Conservation (phyloP, 2,329 filamentous ascomycete species). For the Aspergillus fischeri region DNA sequence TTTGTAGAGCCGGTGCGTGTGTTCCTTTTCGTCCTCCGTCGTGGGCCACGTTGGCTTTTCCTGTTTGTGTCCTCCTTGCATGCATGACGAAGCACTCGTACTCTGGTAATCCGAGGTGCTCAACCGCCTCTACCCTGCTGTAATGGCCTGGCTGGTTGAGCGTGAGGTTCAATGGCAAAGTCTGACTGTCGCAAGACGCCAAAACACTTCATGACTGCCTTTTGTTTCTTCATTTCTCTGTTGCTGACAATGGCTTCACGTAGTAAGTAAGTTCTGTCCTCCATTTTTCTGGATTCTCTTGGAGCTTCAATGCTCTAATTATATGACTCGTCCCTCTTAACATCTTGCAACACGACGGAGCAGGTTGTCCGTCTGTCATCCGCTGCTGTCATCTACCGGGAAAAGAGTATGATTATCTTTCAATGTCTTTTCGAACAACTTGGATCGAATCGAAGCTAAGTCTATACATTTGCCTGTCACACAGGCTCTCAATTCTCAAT, state of each 20-base stretch:
- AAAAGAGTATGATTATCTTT: not conserved
- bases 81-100: conserved; percentile 38
- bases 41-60: conserved; percentile 1
- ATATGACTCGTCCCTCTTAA: no score
- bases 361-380: not conserved
- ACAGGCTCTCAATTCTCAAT: not conserved
- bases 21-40: not conserved
- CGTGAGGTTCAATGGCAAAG: conserved; percentile 43
- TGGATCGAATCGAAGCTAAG: not conserved
- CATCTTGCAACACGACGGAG: no score
- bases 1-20: conserved; percentile 1
- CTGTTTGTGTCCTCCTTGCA: not conserved
- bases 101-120: conserved; percentile 45
- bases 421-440: not conserved
- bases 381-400: not conserved
- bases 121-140: conserved; percentile 32
- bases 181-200: conserved; percentile 29
- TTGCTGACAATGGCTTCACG: not conserved
- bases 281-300: not conserved
- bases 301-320: not conserved
- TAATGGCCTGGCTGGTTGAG: conserved; percentile 36
- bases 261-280: not conserved
- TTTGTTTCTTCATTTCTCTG: not conserved
- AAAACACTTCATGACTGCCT: not conserved
- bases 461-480: not conserved